Evolutionary conservation across 345 rosid species (phyloP), one percentile per base, ranked within the genome.

Genomic region (Salix koriyanagi): DNA sequence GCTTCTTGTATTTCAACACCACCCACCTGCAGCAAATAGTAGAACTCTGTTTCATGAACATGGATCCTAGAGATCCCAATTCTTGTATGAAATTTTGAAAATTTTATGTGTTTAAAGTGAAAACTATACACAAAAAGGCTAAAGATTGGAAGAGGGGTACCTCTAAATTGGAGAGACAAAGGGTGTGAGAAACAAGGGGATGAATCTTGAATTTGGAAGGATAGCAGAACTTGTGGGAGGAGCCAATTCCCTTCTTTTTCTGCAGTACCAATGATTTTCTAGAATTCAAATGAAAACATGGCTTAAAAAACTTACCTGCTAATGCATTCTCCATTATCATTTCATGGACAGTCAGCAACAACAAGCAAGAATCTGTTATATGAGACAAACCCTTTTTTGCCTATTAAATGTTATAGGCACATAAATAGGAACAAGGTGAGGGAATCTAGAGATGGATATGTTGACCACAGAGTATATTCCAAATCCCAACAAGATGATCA

Each of bases 11-110:
- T 77, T 41, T 68, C 77, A 28, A 76, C 62, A 34, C 14, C 52
- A 67, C 54, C 67, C 23, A 66, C 85, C 85, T 82, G 80, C 77
- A 72, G 25, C 42, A 7, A 66, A 36, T 7, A 18, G 50, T 41
- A 12, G 48, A 7, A 58, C 64, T 58, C 23, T 2, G 56, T 61
- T 61, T 61, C 32, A 61, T 8, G 65, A 61, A 61, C 44, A 26
- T 6, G 7, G 19, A 15, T 16, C 19, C 39, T 0, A 71, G 30
- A 30, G 54, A 10, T 16, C 32, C 44, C 10, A 16, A 48, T 28
- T 28, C 28, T 46, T 7, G 12, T 19, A 32, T 50, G 7, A 48
- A 70, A 46, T 44, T 50, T 30, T 70, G 61, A 48, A 44, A 46
- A 2, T 44, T 48, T 15, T 61, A 61, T 4, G 16, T 25, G 66